phyloP scores from a whole-genome alignment of 768 basidiomycete genomes.

The Tylopilus sp. region DNA sequence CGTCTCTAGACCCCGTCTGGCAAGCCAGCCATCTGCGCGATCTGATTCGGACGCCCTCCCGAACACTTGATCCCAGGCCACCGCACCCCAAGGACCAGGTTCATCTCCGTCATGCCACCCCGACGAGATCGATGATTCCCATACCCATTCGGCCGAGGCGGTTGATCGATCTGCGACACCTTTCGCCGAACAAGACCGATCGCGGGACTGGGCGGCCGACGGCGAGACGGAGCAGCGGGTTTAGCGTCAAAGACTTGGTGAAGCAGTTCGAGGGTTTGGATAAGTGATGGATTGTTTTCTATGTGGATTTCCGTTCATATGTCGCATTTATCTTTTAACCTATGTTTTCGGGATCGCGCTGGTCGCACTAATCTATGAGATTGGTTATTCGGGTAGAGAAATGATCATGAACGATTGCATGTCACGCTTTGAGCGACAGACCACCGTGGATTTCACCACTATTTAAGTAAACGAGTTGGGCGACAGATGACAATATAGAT shows the following conservation, averaged over 20 bases:
- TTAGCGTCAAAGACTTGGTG: conserved; percentile 73
- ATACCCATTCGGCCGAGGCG: conserved; percentile 41
- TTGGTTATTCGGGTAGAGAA: background rate
- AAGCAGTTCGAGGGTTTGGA: conserved; percentile 51
- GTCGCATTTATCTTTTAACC: conserved; percentile 1
- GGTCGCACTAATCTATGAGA: conserved; percentile 7
- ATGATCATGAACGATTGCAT: no score
- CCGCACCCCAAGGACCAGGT: conserved; percentile 65
- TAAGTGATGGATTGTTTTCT: conserved; percentile 1
- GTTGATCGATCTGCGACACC: conserved; percentile 49
- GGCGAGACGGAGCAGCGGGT: conserved; percentile 56
- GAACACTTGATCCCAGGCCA: conserved; percentile 43
- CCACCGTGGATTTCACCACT: background rate
- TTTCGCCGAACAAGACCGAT: conserved; percentile 40
- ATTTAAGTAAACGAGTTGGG: background rate
- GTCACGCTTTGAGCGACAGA: background rate
- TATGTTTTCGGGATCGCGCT: conserved; percentile 14
- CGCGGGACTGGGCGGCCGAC: conserved; percentile 29
- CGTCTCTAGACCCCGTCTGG: conserved; percentile 35
- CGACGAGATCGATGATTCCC: conserved; percentile 41
- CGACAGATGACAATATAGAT: background rate
- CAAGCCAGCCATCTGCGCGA: conserved; percentile 33
- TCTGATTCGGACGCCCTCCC: conserved; percentile 58
- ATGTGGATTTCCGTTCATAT: background rate
- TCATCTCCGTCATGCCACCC: conserved; percentile 52